A percentile compares a stretch with the other conserved stretches of the same genome.
Evolutionary conservation across 257 asterid species (phyloP).

Genomic region (Ballota nigra): DNA sequence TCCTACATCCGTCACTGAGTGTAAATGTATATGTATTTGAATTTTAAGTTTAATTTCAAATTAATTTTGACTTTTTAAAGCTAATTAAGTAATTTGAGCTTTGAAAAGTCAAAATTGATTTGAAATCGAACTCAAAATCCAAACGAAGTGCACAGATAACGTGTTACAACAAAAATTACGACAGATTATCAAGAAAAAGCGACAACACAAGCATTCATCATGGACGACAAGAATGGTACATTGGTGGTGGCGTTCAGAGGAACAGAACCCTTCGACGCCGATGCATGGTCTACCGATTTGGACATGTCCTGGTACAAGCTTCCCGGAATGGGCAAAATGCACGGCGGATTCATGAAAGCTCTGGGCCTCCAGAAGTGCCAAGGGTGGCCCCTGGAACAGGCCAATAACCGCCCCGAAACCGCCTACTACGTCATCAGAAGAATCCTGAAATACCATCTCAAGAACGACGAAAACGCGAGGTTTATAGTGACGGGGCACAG

Average conservation of each 20-base stretch:
- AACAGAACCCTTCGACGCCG: constrained; percentile 41
- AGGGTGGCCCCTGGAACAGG: constrained; percentile 44
- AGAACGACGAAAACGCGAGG: constrained; percentile 22
- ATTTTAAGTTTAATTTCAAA: too few relatives aligned
- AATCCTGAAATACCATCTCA: constrained; percentile 21
- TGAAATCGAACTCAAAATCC: too few relatives aligned
- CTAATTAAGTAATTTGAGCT: too few relatives aligned
- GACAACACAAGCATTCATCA: constrained; percentile 39
- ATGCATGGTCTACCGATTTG: constrained; percentile 46
- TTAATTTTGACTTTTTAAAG: too few relatives aligned
- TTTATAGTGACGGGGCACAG: constrained; percentile 55
- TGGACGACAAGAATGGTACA: constrained; percentile 33
- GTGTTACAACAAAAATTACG: too few relatives aligned
- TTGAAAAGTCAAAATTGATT: too few relatives aligned
- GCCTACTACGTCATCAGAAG: constrained; percentile 47
- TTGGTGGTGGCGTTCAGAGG: constrained; percentile 40
- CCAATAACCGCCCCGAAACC: constrained; percentile 14
- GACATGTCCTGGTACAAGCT: constrained; percentile 50
- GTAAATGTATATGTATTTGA: too few relatives aligned
- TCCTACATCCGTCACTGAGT: too few relatives aligned
- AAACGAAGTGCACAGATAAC: too few relatives aligned
- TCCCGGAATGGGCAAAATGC: constrained; percentile 36
- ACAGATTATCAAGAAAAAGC: constrained; percentile 43
- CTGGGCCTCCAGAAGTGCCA: constrained; percentile 38
- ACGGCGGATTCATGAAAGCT: constrained; percentile 61